Percentiles rank a stretch among this genome's conserved stretches.
These are phyloP conservation scores for Aspergillus sclerotiicarbonarius DNA, from an alignment of 495 filamentous ascomycete genomes.

Conservation along the genomic window DNA sequence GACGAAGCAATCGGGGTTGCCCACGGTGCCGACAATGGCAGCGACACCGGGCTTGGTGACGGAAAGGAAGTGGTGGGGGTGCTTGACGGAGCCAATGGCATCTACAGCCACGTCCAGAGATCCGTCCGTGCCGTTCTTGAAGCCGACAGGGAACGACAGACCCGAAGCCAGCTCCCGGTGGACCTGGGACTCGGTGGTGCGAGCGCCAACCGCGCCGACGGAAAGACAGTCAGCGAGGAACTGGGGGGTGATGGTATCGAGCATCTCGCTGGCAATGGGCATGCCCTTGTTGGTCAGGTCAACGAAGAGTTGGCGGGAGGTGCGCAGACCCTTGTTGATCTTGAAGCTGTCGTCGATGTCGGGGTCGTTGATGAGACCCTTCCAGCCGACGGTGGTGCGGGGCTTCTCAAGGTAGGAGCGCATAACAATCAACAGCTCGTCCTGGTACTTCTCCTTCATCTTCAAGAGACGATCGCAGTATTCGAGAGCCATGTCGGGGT, in stretches of 20 bases:
- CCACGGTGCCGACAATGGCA: slow-evolving; percentile 90
- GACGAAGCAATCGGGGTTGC: slow-evolving; percentile 98
- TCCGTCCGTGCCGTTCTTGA: slow-evolving; percentile 99
- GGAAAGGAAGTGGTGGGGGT: slow-evolving; percentile 96
- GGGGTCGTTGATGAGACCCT: slow-evolving; percentile 98
- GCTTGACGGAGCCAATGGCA: slow-evolving; percentile 89
- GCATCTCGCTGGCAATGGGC: slow-evolving; percentile 98
- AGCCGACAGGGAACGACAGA: slow-evolving; percentile 93
- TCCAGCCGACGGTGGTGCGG: slow-evolving; percentile 98
- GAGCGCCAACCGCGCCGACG: slow-evolving; percentile 88
- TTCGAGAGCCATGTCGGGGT: slow-evolving; percentile 85
- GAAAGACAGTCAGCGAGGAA: slow-evolving; percentile 93
- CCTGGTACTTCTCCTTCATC: slow-evolving; percentile 84
- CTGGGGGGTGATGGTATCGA: slow-evolving; percentile 98
- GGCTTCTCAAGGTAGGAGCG: slow-evolving; percentile 98
- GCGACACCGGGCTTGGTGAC: slow-evolving; percentile 97
- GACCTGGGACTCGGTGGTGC: slow-evolving; percentile 93
- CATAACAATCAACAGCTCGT: slow-evolving; percentile 94
- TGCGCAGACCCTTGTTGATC: slow-evolving; percentile 94
- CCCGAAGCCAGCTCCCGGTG: slow-evolving; percentile 94
- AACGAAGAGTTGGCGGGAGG: slow-evolving; percentile 88
- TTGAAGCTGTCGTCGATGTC: slow-evolving; percentile 98
- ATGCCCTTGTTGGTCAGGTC: slow-evolving; percentile 93
- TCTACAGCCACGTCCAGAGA: slow-evolving; percentile 88
- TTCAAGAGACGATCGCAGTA: slow-evolving; percentile 83